Evolutionary conservation across 2,329 filamentous ascomycete genomes (phyloP), one percentile per base, ranked within the genome.

Genomic region (Paecilomyces variotii): DNA sequence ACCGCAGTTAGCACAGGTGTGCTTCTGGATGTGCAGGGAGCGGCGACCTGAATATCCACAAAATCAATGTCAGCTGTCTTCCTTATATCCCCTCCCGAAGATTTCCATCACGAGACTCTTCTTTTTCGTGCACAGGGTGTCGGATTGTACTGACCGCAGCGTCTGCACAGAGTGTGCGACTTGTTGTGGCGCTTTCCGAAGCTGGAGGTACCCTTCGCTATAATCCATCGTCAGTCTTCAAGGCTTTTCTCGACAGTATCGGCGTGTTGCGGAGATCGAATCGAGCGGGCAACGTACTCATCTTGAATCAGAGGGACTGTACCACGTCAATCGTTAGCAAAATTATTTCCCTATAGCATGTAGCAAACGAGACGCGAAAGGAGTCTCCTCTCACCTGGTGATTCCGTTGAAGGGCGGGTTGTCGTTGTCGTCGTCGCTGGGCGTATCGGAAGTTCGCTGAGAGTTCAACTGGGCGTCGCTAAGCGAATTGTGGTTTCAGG

Each of bases 21-120:
- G 88, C 90, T 99, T 99, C 86, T 99, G 94, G 83, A 97, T 87
- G 88, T 99, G 94, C 81, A 97, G 88, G 75, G 94, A 96, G 78
- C 94, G 92, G 79, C 90, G 89, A 82, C 93, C 91, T 95, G 73
- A 62, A 65, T 56, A 60, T 61, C 59, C 60, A 62, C 1, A 19
- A 19, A 59, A 66, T 66, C 75, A 68, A 65, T 59, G 70, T 74
- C 69, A 70, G 70, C 65, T 60, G 60, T 59, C 59, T 51, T 60
- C 57, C 59, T 19, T 30, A 24, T 27, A 32, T 60, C 50, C 32
- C 50, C 45, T 50, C 61, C 61, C 56, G 56, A 61, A 49, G 56
- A 54, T 53, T 54, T 50, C 34, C 59, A 25, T 56, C 56, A 55
- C 54, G 35, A 30, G 28, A 49, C 57, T 19, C 39, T 35, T 19